Conservation (phyloP, 1,139 yeast genomes). For the Magnusiomyces fungicola region DNA sequence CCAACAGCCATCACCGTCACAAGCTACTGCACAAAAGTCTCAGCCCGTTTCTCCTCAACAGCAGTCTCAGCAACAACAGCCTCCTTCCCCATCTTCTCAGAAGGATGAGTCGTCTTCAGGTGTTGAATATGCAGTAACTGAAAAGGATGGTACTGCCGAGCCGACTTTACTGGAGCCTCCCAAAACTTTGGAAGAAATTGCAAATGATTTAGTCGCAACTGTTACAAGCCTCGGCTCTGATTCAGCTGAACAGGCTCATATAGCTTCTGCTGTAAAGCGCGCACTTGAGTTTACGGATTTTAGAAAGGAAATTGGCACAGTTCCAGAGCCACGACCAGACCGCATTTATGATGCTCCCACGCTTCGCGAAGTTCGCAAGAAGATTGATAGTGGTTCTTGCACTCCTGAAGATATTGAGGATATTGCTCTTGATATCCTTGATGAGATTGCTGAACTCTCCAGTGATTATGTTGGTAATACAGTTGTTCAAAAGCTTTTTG, state of each 20-base stretch:
- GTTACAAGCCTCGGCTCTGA: slow-evolving; percentile 32
- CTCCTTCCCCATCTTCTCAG: neutral
- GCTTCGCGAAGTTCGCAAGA: slow-evolving; percentile 50
- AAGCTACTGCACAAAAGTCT: neutral
- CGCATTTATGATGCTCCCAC: slow-evolving; percentile 85
- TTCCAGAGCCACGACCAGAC: slow-evolving; percentile 32
- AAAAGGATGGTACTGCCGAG: slow-evolving; percentile 13
- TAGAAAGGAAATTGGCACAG: slow-evolving; percentile 25
- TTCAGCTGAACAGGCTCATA: slow-evolving; percentile 21
- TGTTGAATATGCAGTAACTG: slow-evolving; percentile 19
- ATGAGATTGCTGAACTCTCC: slow-evolving; percentile 84
- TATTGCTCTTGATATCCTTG: slow-evolving; percentile 74
- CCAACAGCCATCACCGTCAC: neutral
- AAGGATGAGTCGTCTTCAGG: slow-evolving; percentile 1
- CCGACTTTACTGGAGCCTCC: slow-evolving; percentile 21
- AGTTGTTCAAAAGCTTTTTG: slow-evolving; percentile 84
- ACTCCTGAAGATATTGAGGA: slow-evolving; percentile 63
- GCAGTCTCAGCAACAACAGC: neutral
- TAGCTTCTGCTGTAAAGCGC: slow-evolving; percentile 23
- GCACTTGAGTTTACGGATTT: slow-evolving; percentile 26
- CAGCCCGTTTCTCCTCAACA: neutral
- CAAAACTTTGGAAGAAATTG: slow-evolving; percentile 26
- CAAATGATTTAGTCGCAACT: slow-evolving; percentile 24
- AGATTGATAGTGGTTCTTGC: slow-evolving; percentile 39
- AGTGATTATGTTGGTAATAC: slow-evolving; percentile 95